Evolutionary conservation across 495 filamentous ascomycete genomes (phyloP), one percentile per base, ranked within the genome.

Genomic region (Podospora appendiculata): DNA sequence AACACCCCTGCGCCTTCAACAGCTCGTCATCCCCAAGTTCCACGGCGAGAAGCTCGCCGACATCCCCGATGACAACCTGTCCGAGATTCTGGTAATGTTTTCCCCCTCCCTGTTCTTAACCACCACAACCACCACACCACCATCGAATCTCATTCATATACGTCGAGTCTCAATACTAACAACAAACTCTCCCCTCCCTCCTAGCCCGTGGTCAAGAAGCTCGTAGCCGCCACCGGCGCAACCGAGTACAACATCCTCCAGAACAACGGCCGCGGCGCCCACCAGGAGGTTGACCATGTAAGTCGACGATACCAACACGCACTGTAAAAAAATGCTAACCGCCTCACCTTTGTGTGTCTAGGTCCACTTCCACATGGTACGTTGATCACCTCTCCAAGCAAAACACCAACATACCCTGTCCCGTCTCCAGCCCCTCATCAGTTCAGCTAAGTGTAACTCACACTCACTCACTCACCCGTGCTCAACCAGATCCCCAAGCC

Each of bases 1-100:
- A 25, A 25, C 25, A 25, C 25, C 25, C 25, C 5, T 25, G 5
- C n/a, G n/a, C 25, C 25, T 25, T 25, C 13, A 39, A 33, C 45
- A 95, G 91, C 89, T 98, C 65, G 84, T 99, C 41, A 95, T 99
- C 64, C 93, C 93, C 52, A 99, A 97, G 76, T 79, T 79, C 74
- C 93, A 99, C 75, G 92, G 93, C 70, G 86, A 78, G 47, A 96
- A 95, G 70, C 80, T 99, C 12, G 83, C 85, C 52, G 90, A 97
- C 66, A 88, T 99, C 52, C 94, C 94, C 34, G 94, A 97, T 64
- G 91, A 95, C 39, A 73, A 87, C 53, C 77, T 99, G 51, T 58
- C 67, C 16, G 94, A 99, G 70, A 79, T 96, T 45, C 68, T 97
- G 72, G 85, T 89, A 79, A 52, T 78, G 4, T 9, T n/a, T 33